Evolutionary conservation across 225 moss, liverwort and hornwort genomes (phyloP), one percentile per base, ranked within the genome.

Genomic region (Neckera pumila): DNA sequence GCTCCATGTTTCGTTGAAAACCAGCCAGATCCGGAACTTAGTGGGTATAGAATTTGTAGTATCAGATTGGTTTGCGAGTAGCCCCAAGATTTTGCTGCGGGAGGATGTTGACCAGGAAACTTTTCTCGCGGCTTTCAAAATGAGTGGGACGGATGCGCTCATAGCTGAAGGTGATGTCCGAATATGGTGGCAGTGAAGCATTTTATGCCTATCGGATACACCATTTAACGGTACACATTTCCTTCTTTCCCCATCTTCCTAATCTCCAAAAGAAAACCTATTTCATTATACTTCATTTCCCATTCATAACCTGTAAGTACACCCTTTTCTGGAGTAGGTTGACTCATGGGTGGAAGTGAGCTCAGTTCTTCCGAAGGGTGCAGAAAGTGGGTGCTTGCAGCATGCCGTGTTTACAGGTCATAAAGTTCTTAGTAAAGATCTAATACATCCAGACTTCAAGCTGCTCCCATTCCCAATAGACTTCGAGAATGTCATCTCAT

Each of bases 81-180:
- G 63, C 77, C 84, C 91, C 28, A 88, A 89, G 81, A 88, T 86
- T 80, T 57, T 88, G 57, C 45, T 88, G n/a, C 83, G 89, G 66
- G 80, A 89, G 74, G 83, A 82, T 69, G 80, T 88, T 62, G 85
- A 89, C 80, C 87, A 81, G 76, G 91, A 89, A 77, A 80, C 51
- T 15, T 59, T 93, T 78, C 84, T 87, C 31, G 86, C 88, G 70
- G 81, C 77, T 77, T 91, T 87, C 34, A 84, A 90, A 80, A 81
- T 74, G 62, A 86, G 84, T 83, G 86, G 86, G 54, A 86, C 73
- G 62, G 88, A 89, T 72, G 60, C 91, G 80, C 88, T 93, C 25
- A 84, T 93, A 84, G 93, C 91, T 81, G 91, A 93, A 83, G 91
- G 91, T 45, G 91, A 90, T 84, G 91, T 92, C n/a, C 86, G 90